These are phyloP conservation scores for Auricularia heimuer DNA, from an alignment of 768 basidiomycete species.

Conservation along the genomic window DNA sequence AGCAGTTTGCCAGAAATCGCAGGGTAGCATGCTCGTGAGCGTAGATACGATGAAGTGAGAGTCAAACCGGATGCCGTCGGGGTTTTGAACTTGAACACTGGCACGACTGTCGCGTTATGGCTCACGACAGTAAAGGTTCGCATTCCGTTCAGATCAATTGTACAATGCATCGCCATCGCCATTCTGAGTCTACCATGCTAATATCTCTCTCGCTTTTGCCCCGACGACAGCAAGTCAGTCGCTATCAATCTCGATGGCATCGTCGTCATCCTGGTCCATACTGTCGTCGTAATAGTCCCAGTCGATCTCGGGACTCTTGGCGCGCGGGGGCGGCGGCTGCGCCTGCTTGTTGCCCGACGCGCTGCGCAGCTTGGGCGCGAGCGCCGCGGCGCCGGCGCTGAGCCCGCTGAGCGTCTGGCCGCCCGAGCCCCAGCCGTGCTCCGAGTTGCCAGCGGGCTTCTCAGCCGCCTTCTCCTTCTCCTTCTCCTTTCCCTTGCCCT, in stretches of 20 bases:
- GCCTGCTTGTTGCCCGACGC: slow-evolving; percentile 32
- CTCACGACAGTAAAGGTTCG: too few relatives aligned
- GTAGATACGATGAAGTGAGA: too few relatives aligned
- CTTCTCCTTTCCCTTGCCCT: slow-evolving; percentile 42
- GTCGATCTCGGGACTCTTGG: slow-evolving; percentile 57
- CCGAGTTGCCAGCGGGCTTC: slow-evolving; percentile 15
- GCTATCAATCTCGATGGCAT: slow-evolving; percentile 77
- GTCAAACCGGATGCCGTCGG: too few relatives aligned
- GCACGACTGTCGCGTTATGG: too few relatives aligned
- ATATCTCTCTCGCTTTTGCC: too few relatives aligned
- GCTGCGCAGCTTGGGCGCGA: slow-evolving; percentile 46
- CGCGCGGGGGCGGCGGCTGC: slow-evolving; percentile 18
- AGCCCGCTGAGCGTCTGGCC: slow-evolving; percentile 44
- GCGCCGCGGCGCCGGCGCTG: slow-evolving; percentile 26
- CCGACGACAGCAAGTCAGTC: slow-evolving; percentile 31
- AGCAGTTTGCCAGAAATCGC: background rate
- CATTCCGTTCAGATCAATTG: too few relatives aligned
- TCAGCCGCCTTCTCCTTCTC: slow-evolving; percentile 29
- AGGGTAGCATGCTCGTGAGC: background rate
- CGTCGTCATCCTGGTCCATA: slow-evolving; percentile 61
- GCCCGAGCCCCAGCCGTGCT: slow-evolving; percentile 22
- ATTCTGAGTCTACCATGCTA: too few relatives aligned
- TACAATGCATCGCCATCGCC: too few relatives aligned
- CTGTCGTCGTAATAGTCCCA: slow-evolving; percentile 34
- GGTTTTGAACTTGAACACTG: too few relatives aligned